These are phyloP conservation scores for Neonectria faginata DNA, from an alignment of 2,329 filamentous ascomycete species.

Conservation along the genomic window DNA sequence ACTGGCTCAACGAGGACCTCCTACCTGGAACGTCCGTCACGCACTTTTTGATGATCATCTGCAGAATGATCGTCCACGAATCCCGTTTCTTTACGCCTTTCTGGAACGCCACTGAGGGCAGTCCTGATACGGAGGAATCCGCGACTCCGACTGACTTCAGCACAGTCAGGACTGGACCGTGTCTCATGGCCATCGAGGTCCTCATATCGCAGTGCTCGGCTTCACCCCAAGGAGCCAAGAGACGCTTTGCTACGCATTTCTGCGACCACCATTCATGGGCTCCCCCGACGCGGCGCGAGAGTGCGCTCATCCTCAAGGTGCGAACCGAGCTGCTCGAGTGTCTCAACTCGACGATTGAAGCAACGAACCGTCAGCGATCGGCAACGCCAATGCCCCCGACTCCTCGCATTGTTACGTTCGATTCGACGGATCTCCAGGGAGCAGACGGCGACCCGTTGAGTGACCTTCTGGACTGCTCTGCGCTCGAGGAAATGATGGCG, in stretches of 20 bases:
- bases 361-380: not conserved
- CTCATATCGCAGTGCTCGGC: not conserved
- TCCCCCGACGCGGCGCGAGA: not conserved
- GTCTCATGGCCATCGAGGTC: not conserved
- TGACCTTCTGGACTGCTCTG: not conserved
- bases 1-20: slow-evolving; percentile 7
- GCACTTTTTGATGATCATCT: slow-evolving; percentile 17
- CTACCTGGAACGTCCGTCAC: slow-evolving; percentile 3
- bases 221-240: not conserved
- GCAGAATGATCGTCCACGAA: slow-evolving; percentile 7
- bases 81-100: not conserved
- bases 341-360: not conserved
- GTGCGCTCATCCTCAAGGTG: slow-evolving; percentile 1
- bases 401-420: not conserved
- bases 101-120: not conserved
- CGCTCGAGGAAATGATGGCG: not conserved
- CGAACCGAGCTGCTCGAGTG: slow-evolving; percentile 3
- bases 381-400: not conserved
- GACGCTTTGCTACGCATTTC: slow-evolving; percentile 1
- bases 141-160: not conserved
- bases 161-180: not conserved
- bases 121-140: not conserved
- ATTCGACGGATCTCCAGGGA: not conserved
- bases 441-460: not conserved
- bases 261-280: slow-evolving; percentile 14